phyloP scores from a whole-genome alignment of 2,329 filamentous ascomycete genomes.

The Fonsecaea multimorphosa region DNA sequence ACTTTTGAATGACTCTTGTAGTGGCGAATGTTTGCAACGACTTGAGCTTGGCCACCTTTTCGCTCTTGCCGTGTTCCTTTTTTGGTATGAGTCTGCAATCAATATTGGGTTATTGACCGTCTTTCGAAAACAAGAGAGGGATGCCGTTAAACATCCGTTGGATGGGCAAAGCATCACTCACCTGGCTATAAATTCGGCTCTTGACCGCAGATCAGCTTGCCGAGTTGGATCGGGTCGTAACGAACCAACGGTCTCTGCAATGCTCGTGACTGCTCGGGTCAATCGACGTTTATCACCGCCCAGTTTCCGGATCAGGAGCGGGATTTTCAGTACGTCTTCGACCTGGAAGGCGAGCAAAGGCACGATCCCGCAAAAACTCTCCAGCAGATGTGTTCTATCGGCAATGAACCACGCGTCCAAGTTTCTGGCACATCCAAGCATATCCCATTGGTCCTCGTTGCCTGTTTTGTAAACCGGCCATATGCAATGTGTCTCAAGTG shows the following conservation, averaged over 20 bases:
- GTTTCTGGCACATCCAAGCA: conserved; percentile 12
- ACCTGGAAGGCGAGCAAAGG: conserved; percentile 18
- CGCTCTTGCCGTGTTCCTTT: conserved; percentile 15
- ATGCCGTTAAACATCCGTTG: neutral
- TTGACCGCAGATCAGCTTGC: conserved; percentile 15
- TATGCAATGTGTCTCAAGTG: conserved; percentile 13
- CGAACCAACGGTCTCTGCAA: conserved; percentile 13
- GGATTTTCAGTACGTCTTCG: conserved; percentile 14
- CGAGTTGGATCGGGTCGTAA: neutral
- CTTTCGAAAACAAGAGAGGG: neutral
- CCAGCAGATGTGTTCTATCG: conserved; percentile 15
- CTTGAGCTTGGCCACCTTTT: conserved; percentile 16
- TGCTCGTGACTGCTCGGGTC: conserved; percentile 18
- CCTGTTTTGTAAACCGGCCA: conserved; percentile 10
- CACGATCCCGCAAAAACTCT: conserved; percentile 15
- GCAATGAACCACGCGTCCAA: conserved; percentile 15
- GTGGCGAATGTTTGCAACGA: conserved; percentile 7
- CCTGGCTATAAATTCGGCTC: conserved; percentile 15
- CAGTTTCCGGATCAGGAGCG: conserved; percentile 13
- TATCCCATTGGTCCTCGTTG: conserved; percentile 12
- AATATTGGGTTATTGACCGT: neutral
- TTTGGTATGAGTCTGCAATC: conserved; percentile 5
- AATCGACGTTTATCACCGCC: conserved; percentile 11
- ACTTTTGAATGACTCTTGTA: conserved; percentile 12
- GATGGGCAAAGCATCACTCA: neutral